These are phyloP conservation scores for Sclerotinia glacialis DNA, from an alignment of 2,329 filamentous ascomycete genomes.

Conservation along the genomic window DNA sequence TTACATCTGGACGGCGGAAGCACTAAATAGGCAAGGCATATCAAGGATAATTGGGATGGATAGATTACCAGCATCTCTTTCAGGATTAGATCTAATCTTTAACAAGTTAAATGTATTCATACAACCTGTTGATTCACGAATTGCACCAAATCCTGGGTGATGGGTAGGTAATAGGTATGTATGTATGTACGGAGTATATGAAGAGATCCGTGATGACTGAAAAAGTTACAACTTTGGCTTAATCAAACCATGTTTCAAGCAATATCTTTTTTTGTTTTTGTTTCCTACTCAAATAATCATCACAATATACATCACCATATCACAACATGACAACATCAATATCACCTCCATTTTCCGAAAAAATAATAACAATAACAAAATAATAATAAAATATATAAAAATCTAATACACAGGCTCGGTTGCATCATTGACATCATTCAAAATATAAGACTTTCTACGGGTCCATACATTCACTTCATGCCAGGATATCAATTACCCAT, in stretches of 20 bases:
- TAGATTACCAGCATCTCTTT: neutral
- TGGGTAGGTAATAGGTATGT: neutral
- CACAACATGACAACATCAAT: neutral
- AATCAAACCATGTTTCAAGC: neutral
- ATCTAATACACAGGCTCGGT: too few relatives aligned
- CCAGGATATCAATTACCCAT: neutral
- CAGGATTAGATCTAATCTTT: neutral
- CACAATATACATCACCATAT: neutral
- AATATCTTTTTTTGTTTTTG: neutral
- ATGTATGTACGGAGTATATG: neutral
- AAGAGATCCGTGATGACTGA: neutral
- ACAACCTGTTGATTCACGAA: neutral
- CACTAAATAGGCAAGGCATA: neutral
- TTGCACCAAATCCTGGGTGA: neutral
- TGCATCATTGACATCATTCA: constrained; percentile 3
- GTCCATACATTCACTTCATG: neutral
- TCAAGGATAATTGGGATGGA: constrained; percentile 2
- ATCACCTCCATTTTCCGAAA: neutral
- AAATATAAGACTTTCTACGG: neutral
- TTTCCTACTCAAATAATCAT: neutral
- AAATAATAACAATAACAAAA: neutral
- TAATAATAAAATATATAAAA: neutral
- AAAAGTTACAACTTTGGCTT: neutral
- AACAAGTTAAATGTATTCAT: neutral
- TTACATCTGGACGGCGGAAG: neutral